These are phyloP conservation scores for Gossypium raimondii DNA, from an alignment of 345 rosid species.

Conservation along the genomic window DNA sequence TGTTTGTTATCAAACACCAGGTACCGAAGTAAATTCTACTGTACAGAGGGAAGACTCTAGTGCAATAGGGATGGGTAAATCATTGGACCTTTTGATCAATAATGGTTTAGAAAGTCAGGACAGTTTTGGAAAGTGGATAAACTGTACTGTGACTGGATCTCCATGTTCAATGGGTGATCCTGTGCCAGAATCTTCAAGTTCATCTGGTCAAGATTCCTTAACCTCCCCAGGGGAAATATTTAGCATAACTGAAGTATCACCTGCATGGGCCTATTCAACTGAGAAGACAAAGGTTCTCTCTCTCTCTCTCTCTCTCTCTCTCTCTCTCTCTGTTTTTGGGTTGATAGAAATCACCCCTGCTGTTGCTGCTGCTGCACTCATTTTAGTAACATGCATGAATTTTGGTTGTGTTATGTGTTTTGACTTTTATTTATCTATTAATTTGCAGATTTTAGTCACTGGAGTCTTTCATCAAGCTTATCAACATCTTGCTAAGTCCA, in stretches of 20 bases:
- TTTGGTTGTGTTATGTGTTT: neutral
- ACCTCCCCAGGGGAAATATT: slow-evolving; percentile 56
- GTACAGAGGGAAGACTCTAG: slow-evolving; percentile 31
- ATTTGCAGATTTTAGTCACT: slow-evolving; percentile 60
- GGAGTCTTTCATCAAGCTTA: slow-evolving; percentile 62
- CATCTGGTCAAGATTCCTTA: slow-evolving; percentile 37
- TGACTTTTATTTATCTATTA: neutral
- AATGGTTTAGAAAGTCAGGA: slow-evolving; percentile 70
- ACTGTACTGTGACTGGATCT: slow-evolving; percentile 47
- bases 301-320: neutral
- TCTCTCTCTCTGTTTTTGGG: slow-evolving; percentile 2
- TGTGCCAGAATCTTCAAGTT: slow-evolving; percentile 37
- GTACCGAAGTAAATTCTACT: slow-evolving; percentile 31
- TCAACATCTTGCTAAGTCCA: slow-evolving; percentile 50
- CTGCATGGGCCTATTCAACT: slow-evolving; percentile 71
- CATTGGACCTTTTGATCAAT: slow-evolving; percentile 40
- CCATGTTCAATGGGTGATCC: slow-evolving; percentile 45
- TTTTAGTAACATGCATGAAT: neutral
- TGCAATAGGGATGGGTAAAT: slow-evolving; percentile 30
- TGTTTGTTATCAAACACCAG: slow-evolving; percentile 30
- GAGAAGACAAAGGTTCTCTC: slow-evolving; percentile 77
- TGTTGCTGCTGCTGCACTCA: neutral
- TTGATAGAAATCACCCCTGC: neutral
- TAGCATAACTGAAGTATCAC: slow-evolving; percentile 74
- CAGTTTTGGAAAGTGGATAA: slow-evolving; percentile 85